Evolutionary conservation across 1,284 basidiomycete species (phyloP), one percentile per base, ranked within the genome.

Genomic region (Sphaerobolus stellatus): DNA sequence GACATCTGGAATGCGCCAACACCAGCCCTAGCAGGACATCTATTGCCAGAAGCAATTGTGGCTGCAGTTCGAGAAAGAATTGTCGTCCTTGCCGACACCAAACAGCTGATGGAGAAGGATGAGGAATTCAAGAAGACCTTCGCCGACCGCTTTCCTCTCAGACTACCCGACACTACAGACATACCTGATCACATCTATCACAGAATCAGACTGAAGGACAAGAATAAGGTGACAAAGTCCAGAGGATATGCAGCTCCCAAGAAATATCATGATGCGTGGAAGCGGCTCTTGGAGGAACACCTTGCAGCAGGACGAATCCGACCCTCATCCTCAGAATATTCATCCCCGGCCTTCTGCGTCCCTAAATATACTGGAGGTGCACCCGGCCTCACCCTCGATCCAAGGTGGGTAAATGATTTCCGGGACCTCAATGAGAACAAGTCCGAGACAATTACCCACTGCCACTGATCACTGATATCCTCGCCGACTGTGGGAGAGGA

Each of bases 341-440:
- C n/a, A n/a, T n/a, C n/a, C n/a, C n/a, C n/a, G 18, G 11, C 11
- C 11, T 18, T 34, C 11, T 11, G 11, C 22, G 65, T 65, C 0
- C 38, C 59, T 1, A 65, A 68, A 33, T 68, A 62, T 40, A 46
- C 56, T 0, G 64, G 66, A 70, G 67, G 48, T 55, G 8, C 62
- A 49, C 0, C 46, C 68, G 1, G 62, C 70, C 13, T n/a, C 75
- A 72, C 75, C 74, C 75, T n/a, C n/a, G n/a, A n/a, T n/a, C n/a
- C n/a, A n/a, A n/a, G n/a, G n/a, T n/a, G n/a, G n/a, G n/a, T n/a
- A 0, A 73, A 71, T 40, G 71, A 77, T 51, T 76, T 71, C 50
- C 60, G 70, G 0, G n/a, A 61, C 4, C 45, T 75, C 0, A 78
- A 78, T 56, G 50, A 40, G 0, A 73, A 73, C 56, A 34, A 11